Conservation (phyloP, 2,329 filamentous ascomycete genomes). For the Diaporthe batatas region DNA sequence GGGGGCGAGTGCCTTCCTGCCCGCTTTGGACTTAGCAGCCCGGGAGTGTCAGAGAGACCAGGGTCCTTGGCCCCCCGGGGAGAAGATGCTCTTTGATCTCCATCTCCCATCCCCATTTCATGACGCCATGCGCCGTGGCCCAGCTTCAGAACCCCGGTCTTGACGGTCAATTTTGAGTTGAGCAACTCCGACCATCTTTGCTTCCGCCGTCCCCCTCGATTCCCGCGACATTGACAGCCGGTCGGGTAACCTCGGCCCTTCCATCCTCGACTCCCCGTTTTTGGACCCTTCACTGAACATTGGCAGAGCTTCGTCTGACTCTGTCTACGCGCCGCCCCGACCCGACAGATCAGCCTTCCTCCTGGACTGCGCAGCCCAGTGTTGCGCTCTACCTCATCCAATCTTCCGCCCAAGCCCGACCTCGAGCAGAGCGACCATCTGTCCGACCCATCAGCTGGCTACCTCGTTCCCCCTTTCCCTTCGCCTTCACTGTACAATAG, state of each 20-base stretch:
- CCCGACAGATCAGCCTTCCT: slow-evolving; percentile 9
- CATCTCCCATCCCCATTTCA: slow-evolving; percentile 29
- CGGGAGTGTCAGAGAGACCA: not conserved
- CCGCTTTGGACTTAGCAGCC: slow-evolving; percentile 11
- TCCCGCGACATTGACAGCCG: slow-evolving; percentile 6
- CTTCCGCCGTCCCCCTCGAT: not conserved
- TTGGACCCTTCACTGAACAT: not conserved
- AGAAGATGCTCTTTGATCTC: slow-evolving; percentile 12
- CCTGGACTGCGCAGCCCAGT: not conserved
- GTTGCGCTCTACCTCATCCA: not conserved
- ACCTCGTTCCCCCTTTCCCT: not conserved
- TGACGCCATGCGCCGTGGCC: slow-evolving; percentile 37
- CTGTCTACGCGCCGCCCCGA: slow-evolving; percentile 18
- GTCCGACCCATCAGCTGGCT: not conserved
- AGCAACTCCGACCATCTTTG: not conserved
- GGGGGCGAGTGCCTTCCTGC: not conserved
- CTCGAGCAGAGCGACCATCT: not conserved
- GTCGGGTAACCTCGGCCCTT: slow-evolving; percentile 3
- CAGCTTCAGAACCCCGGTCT: slow-evolving; percentile 19
- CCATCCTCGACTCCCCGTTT: not conserved
- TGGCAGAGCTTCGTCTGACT: slow-evolving; percentile 24
- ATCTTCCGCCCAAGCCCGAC: slow-evolving; percentile 1
- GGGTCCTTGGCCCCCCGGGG: slow-evolving; percentile 15
- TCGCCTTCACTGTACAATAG: not conserved
- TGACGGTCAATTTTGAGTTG: not conserved